These are phyloP conservation scores for Gnaphalium uliginosum DNA, from an alignment of 129 eudicot species.

Conservation along the genomic window DNA sequence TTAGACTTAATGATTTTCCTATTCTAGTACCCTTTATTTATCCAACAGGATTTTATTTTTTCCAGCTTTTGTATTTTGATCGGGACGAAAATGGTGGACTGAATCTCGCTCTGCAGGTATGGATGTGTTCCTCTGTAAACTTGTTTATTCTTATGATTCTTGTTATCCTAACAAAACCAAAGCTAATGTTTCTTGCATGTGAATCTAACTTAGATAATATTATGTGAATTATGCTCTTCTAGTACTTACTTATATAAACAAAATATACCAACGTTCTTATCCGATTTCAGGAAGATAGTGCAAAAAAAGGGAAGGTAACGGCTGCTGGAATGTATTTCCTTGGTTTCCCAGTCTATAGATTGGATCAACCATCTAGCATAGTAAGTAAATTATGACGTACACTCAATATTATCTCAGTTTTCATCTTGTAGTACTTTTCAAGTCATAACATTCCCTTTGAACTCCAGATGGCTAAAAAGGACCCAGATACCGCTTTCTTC, in stretches of 20 bases:
- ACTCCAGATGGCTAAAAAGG: conserved; percentile 70
- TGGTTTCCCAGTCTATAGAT: conserved; percentile 85
- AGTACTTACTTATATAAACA: not conserved
- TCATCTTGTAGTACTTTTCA: not conserved
- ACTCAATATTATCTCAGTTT: not conserved
- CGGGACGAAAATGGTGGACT: conserved; percentile 80
- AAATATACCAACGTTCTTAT: not conserved
- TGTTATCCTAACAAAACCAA: not conserved
- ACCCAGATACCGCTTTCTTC: conserved; percentile 84
- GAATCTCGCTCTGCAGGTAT: conserved; percentile 84
- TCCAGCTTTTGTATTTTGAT: conserved; percentile 94
- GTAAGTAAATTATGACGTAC: conserved; percentile 41
- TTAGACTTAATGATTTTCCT: not conserved
- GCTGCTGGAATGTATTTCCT: conserved; percentile 96
- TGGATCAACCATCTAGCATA: conserved; percentile 60
- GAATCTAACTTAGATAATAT: not conserved
- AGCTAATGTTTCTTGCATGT: not conserved
- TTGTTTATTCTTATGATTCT: not conserved
- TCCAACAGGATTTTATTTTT: conserved; percentile 6
- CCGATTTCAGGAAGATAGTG: conserved; percentile 71
- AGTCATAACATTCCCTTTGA: not conserved
- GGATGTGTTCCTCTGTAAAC: not conserved
- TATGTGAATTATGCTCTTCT: not conserved
- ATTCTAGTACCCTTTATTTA: not conserved
- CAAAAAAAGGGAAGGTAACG: conserved; percentile 75